Conservation (phyloP, 1,139 yeast genomes). For the Kurtzmaniella natalensis region DNA sequence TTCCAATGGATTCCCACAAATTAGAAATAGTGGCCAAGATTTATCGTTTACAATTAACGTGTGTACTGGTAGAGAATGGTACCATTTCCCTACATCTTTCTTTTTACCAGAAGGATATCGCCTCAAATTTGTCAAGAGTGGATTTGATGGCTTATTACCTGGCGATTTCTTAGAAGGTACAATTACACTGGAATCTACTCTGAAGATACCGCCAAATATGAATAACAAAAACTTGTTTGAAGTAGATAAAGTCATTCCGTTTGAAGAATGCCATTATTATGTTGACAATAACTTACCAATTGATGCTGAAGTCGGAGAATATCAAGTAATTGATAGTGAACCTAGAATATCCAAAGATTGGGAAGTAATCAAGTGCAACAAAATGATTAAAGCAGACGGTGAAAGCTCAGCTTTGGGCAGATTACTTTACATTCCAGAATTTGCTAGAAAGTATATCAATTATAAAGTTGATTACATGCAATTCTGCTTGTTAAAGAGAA, state of each 20-base stretch:
- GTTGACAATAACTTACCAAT: conserved; percentile 48
- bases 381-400: conserved; percentile 46
- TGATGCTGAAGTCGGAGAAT: conserved; percentile 27
- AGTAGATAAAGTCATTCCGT: conserved; percentile 41
- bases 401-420: conserved; percentile 41
- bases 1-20: conserved; percentile 10
- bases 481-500: conserved; percentile 36
- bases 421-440: conserved; percentile 40
- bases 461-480: conserved; percentile 39
- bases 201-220: conserved; percentile 57
- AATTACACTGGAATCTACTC: conserved; percentile 23
- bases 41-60: conserved; percentile 38
- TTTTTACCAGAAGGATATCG: conserved; percentile 62
- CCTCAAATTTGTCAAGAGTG: conserved; percentile 64
- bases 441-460: conserved; percentile 18
- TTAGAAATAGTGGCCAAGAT: background rate
- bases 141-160: conserved; percentile 84
- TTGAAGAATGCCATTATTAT: conserved; percentile 51
- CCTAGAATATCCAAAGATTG: conserved; percentile 23
- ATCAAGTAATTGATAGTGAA: conserved; percentile 15
- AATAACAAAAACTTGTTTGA: conserved; percentile 67
- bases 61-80: conserved; percentile 94
- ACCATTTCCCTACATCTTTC: conserved; percentile 84
- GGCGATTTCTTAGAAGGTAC: conserved; percentile 66
- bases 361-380: conserved; percentile 38